Base-by-base conservation (phyloP, 495 filamentous ascomycete genomes). In the Penicillium samsonianum region DNA sequence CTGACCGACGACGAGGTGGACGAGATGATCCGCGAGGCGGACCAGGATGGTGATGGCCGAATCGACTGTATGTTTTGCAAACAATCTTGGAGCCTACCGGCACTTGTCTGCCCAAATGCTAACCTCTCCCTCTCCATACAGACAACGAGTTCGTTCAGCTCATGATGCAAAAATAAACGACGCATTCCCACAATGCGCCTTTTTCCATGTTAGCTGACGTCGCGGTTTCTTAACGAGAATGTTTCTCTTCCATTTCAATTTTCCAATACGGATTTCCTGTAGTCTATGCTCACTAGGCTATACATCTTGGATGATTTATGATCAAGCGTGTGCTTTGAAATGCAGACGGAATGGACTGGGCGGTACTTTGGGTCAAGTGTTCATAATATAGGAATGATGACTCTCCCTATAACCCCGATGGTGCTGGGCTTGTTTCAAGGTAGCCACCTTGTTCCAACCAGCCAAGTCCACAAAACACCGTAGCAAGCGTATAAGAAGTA, bases 111-210 rank as follows among this genome's bases (percentile, higher is more conserved):
- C 23, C 28, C 44, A 51, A 1, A 55, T 57, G 40, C 58, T 64
- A 38, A 61, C 38, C 23, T 30, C 2, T 19, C 26, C 11, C 10
- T 35, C 46, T 35, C 33, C 43, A 17, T 14, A 38, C 71, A 98
- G 94, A 98, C 80, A 98, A 98, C 82, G 94, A 98, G 80, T 98
- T 98, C 73, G 94, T 98, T 65, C 94, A 98, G 81, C 87, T 98
- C 71, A 98, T 98, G 94, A 97, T 98, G 93, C 94, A 98, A 86
- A 98, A 98, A 82, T 98, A 90, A 83, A 73, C 53, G 59, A 43
- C 50, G 40, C 61, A 61, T 58, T 65, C 51, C 4, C 52, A 41
- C 61, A 50, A 68, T 64, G 62, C 60, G 53, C 41, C 53, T 57
- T 68, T 55, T 67, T 58, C 62, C 58, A 61, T 63, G 67, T 69